Base-by-base conservation (phyloP, 1,284 basidiomycete species). In the Pascua guehoae region DNA sequence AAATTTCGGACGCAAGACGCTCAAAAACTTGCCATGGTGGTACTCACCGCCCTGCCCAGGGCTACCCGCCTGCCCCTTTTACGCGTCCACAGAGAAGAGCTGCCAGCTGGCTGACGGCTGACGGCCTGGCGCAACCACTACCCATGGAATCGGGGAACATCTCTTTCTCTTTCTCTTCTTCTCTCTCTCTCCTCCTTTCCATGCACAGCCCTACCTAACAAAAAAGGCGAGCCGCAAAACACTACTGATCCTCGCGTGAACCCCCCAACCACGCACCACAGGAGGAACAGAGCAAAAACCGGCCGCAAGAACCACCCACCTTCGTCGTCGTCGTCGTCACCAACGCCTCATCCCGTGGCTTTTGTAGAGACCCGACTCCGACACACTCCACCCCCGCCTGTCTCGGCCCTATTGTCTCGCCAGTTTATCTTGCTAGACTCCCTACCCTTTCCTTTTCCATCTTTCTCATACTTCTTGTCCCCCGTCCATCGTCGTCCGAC, bases 91-190 rank as follows among this genome's bases (percentile, higher is more conserved):
- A n/a, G n/a, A n/a, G n/a, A n/a, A n/a, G n/a, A n/a, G n/a, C n/a
- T n/a, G n/a, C n/a, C n/a, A n/a, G n/a, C n/a, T n/a, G n/a, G n/a
- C n/a, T n/a, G n/a, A n/a, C n/a, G n/a, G n/a, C n/a, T n/a, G n/a
- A n/a, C n/a, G n/a, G n/a, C n/a, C n/a, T n/a, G n/a, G n/a, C n/a
- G n/a, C n/a, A n/a, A n/a, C n/a, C n/a, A 32, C 24, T 32, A 32
- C 24, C 24, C 24, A 39, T 49, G 43, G 49, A 17, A 18, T 43
- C n/a, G 41, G 38, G 16, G 37, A 12, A 12, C 18, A 17, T 5
- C 38, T 58, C 58, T 54, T 52, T 54, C 48, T 64, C 54, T 64
- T 59, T 63, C 54, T 57, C 47, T 64, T 56, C 61, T 49, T 60
- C 46, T 53, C 50, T 47, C 36, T 36, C 39, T 52, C 49, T 47